Evolutionary conservation across 1,284 basidiomycete species (phyloP).

Genomic region (Clitocybe nebularis): DNA sequence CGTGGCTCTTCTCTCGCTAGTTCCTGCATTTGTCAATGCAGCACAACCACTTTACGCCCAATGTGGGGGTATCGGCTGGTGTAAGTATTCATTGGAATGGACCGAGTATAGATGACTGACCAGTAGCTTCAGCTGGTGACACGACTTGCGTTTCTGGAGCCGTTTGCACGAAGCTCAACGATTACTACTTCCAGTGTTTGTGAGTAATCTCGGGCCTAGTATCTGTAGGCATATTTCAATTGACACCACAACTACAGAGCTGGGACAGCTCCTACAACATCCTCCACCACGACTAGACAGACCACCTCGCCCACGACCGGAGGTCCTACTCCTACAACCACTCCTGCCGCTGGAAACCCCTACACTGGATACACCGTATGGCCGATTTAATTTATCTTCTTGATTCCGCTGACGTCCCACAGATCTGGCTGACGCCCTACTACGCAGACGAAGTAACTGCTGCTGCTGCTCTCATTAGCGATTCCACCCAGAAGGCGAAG

Average conservation of each 20-base stretch:
- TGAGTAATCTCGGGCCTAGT: constrained; percentile 22
- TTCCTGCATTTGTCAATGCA: constrained; percentile 42
- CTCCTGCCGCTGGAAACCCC: constrained; percentile 48
- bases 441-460: constrained; percentile 49
- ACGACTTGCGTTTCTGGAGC: constrained; percentile 43
- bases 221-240: neutral
- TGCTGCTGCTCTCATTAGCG: constrained; percentile 46
- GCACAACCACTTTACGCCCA: constrained; percentile 42
- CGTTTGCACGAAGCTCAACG: constrained; percentile 39
- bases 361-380: constrained; percentile 44
- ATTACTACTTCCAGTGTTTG: constrained; percentile 59
- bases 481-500: constrained; percentile 44
- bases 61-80: constrained; percentile 50
- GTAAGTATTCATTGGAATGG: constrained; percentile 27
- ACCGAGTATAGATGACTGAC: constrained; percentile 4
- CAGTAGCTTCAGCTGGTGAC: constrained; percentile 33
- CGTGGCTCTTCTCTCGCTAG: constrained; percentile 40
- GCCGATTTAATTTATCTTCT: neutral
- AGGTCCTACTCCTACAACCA: constrained; percentile 23
- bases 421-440: constrained; percentile 50
- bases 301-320: constrained; percentile 23
- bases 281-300: constrained; percentile 19
- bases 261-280: constrained; percentile 20
- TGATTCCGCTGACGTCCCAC: neutral
- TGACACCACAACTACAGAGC: constrained; percentile 23